Evolutionary conservation across 768 basidiomycete genomes (phyloP).

Genomic region (Mycena olivaceomarginata): DNA sequence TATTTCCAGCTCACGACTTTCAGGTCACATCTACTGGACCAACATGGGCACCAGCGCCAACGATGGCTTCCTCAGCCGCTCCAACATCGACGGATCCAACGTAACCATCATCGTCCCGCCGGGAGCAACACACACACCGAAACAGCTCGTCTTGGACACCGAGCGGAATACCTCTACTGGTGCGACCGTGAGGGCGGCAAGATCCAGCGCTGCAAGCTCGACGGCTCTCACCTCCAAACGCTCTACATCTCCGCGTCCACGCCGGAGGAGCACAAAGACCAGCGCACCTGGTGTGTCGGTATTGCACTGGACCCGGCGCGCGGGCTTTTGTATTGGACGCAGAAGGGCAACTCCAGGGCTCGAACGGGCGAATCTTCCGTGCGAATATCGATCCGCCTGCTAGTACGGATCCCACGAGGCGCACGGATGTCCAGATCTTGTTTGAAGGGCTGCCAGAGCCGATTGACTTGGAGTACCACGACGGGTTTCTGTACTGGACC

Average conservation of each 20-base stretch:
- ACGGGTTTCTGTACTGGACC: conserved; percentile 35
- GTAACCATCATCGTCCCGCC: conserved; percentile 35
- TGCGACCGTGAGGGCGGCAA: conserved; percentile 43
- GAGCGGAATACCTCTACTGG: conserved; percentile 40
- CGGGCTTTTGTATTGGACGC: conserved; percentile 42
- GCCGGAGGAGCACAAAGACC: conserved; percentile 32
- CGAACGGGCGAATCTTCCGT: conserved; percentile 37
- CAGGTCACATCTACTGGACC: conserved; percentile 44
- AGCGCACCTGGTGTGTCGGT: conserved; percentile 43
- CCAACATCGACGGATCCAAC: conserved; percentile 39
- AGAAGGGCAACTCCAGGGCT: conserved; percentile 38
- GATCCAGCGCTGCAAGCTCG: conserved; percentile 41
- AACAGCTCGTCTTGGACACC: conserved; percentile 40
- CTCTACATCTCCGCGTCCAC: conserved; percentile 35
- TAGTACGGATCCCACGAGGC: not conserved
- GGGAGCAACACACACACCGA: conserved; percentile 41
- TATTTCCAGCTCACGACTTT: not conserved
- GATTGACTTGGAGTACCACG: conserved; percentile 36
- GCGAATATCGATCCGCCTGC: conserved; percentile 22
- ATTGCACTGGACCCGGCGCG: conserved; percentile 33
- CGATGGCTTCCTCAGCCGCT: conserved; percentile 40
- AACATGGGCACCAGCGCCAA: conserved; percentile 40
- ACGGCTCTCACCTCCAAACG: conserved; percentile 36
- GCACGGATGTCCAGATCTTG: conserved; percentile 26
- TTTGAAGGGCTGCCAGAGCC: conserved; percentile 39